Evolutionary conservation across 306 rosid species (phyloP), one percentile per base, ranked within the genome.

Genomic region (Echinosophora koreensis): DNA sequence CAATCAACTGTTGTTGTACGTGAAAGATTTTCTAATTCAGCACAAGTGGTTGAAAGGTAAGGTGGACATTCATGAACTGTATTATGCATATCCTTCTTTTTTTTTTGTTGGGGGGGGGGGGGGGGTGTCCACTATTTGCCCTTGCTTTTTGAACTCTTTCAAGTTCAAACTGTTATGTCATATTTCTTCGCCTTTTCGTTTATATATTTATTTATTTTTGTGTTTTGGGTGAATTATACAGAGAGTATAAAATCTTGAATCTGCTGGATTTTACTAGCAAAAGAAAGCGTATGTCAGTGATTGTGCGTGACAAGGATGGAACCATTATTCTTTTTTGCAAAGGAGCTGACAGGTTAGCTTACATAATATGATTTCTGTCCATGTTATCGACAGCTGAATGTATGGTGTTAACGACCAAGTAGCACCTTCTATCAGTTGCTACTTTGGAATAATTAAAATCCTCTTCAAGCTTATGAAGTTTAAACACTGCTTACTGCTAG

Each of bases 301-400:
- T 96, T 82, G 88, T 91, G 61, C 88, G 85, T 77, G 98, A 91
- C 50, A 93, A 92, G 84, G 87, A 88, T 58, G 98, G 98, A 32
- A 89, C 79, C 42, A 78, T 89, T 76, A 67, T 89, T 77, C 97
- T 95, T 81, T 65, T 92, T 5, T 89, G 98, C 96, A 96, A 92
- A 89, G 99, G 99, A 80, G 99, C 99, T 82, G 99, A 96, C 87
- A 96, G 98, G 99, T 96, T 80, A 87, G 96, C 81, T 63, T 66
- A 59, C 16, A 6, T 30, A 50, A 82, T 78, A 13, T 50, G 67
- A 51, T 56, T 79, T 78, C 72, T 75, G 74, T 75, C 57, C 59
- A 18, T 22, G 15, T 9, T 62, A 28, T 57, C 46, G 34, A 60
- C 55, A 44, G 66, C 64, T 27, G 63, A 81, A 64, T 30, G 22